A percentile compares a stretch with the other conserved stretches of the same genome.
phyloP scores from a whole-genome alignment of 2,329 filamentous ascomycete species.

The Fusarium kyushuense region DNA sequence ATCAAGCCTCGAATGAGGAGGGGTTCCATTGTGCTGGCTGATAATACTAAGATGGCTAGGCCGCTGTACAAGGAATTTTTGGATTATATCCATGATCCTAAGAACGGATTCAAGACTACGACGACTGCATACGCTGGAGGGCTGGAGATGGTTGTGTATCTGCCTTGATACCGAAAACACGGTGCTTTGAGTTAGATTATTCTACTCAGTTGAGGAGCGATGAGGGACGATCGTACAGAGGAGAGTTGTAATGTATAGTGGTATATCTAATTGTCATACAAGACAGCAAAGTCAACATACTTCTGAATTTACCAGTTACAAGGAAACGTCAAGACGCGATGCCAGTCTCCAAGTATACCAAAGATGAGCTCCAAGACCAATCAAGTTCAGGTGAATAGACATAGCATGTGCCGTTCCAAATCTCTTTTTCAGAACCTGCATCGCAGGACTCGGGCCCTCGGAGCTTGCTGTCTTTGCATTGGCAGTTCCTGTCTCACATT shows the following conservation, averaged over 20 bases:
- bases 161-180: constrained; percentile 5
- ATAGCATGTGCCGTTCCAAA: constrained; percentile 56
- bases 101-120: constrained; percentile 61
- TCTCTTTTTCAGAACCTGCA: constrained; percentile 43
- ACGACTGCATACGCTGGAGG: constrained; percentile 51
- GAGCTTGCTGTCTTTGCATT: constrained; percentile 25
- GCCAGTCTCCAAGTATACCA: constrained; percentile 50
- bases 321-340: constrained; percentile 33
- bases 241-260: neutral
- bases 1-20: constrained; percentile 60
- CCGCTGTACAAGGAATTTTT: constrained; percentile 62
- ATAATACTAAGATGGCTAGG: constrained; percentile 60
- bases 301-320: neutral
- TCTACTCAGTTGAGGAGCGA: neutral
- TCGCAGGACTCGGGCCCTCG: constrained; percentile 30
- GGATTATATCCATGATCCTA: constrained; percentile 58
- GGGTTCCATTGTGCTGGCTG: constrained; percentile 63
- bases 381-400: constrained; percentile 58
- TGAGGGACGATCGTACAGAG: neutral
- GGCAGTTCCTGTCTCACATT: constrained; percentile 16
- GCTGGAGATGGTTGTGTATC: constrained; percentile 48
- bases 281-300: neutral
- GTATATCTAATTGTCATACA: neutral
- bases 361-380: constrained; percentile 50
- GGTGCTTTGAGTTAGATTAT: neutral